Base-by-base conservation (phyloP, 2,329 filamentous ascomycete genomes). In the Diplodia corticola region DNA sequence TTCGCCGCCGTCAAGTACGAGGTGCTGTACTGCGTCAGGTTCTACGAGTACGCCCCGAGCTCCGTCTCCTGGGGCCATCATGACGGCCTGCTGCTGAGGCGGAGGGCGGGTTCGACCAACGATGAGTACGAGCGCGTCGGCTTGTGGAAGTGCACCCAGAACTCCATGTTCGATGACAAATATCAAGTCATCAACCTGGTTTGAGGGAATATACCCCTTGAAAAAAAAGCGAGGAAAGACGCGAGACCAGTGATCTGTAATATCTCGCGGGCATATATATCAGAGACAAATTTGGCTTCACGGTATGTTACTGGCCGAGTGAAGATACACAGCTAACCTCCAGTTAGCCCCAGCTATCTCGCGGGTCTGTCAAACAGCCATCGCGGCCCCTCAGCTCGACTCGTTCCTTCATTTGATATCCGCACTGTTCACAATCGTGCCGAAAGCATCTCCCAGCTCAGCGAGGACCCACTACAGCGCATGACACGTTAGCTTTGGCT, bases 401-500 rank as follows among this genome's bases (percentile, higher is more conserved):
- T 2, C n/a, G 7, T 46, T 49, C 9, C 20, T 26, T 64, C 72
- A 80, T 68, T 80, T 80, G 70, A 85, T 81, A 33, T 85, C 82
- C 24, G 70, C 74, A 70, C 82, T 82, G 69, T 82, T 77, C 0
- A 89, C 78, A 6, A 90, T 79, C 0, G 86, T 89, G 0, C 81
- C 88, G 75, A 90, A 89, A 1, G 80, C 84, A 81, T 91, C 88
- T 0, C 72, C 85, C 72, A 91, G 76, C 75, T 90, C 88, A 5
- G 80, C 79, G 69, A 91, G 75, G 2, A 80, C 80, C 68, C 84
- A 82, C 74, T 77, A 73, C 44, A 24, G 12, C 15, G 30, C 24
- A 57, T n/a, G 24, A 44, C 13, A 17, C 24, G 28, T 28, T 10
- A 54, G 17, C 17, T 17, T 24, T 20, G 10, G 17, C 33, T 30